Evolutionary conservation across 352 stramenopile species (phyloP).

Genomic region (Phytophthora tubulina): DNA sequence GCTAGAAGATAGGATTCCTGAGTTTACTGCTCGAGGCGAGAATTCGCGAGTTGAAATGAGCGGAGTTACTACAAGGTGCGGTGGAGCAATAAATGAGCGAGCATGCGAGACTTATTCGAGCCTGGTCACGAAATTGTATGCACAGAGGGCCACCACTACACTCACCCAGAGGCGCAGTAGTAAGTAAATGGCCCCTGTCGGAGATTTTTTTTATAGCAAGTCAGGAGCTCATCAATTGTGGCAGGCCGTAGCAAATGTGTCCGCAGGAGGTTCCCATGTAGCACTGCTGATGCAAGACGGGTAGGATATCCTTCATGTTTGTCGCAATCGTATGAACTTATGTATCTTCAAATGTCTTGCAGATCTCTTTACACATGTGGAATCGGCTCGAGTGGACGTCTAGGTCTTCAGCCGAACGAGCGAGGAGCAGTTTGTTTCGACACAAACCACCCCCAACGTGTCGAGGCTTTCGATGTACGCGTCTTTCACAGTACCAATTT

Average conservation of each 20-base stretch:
- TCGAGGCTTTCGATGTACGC: slow-evolving; percentile 63
- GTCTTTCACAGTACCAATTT: slow-evolving; percentile 25
- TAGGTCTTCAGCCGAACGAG: slow-evolving; percentile 77
- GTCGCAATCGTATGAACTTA: background rate
- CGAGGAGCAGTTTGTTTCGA: slow-evolving; percentile 71
- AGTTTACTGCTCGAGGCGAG: slow-evolving; percentile 67
- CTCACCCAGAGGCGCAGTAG: slow-evolving; percentile 63
- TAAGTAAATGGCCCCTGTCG: slow-evolving; percentile 28
- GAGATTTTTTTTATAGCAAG: background rate
- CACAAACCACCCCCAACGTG: slow-evolving; percentile 60
- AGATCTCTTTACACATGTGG: slow-evolving; percentile 94
- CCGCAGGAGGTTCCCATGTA: slow-evolving; percentile 85
- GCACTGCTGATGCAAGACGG: slow-evolving; percentile 85
- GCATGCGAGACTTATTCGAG: background rate
- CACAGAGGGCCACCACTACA: slow-evolving; percentile 67
- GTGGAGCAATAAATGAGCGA: background rate
- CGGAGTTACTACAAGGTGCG: slow-evolving; percentile 81
- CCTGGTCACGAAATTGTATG: background rate
- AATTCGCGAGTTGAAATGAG: slow-evolving; percentile 76
- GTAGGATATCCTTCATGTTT: slow-evolving; percentile 36
- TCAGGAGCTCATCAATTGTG: background rate
- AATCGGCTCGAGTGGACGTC: slow-evolving; percentile 78
- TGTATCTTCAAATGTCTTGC: background rate
- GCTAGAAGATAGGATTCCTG: slow-evolving; percentile 61
- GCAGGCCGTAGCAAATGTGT: slow-evolving; percentile 72